A percentile compares a stretch with the other conserved stretches of the same genome.
Evolutionary conservation across 257 asterid species (phyloP).

Genomic region (Solanum etuberosum): DNA sequence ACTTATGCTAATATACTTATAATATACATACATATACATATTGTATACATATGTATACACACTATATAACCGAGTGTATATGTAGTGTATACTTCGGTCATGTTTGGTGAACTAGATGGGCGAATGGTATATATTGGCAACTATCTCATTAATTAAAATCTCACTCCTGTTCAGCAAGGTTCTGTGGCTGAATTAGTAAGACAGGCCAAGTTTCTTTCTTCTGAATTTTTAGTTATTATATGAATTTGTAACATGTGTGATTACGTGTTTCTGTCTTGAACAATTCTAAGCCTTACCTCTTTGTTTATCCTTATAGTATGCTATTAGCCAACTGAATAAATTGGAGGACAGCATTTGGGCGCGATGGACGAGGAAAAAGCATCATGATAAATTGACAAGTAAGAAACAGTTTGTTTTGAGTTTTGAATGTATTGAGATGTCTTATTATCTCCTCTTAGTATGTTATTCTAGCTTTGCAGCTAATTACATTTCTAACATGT

Average conservation of each 20-base stretch:
- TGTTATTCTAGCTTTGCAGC: neutral
- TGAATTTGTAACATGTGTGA: neutral
- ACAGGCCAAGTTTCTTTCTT: neutral
- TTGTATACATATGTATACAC: neutral
- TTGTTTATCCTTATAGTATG: constrained; percentile 47
- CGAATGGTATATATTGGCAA: neutral
- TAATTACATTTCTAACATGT: neutral
- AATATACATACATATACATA: neutral
- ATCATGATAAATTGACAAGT: constrained; percentile 35
- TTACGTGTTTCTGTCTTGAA: neutral
- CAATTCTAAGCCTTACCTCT: constrained; percentile 11
- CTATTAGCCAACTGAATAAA: constrained; percentile 73
- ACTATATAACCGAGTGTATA: neutral
- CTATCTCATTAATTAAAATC: neutral
- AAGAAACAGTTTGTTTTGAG: constrained; percentile 2
- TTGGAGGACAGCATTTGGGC: constrained; percentile 95
- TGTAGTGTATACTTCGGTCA: neutral
- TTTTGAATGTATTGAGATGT: neutral
- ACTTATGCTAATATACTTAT: neutral
- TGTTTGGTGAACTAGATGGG: neutral
- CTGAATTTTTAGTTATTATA: neutral
- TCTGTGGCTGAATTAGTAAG: neutral
- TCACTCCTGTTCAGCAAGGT: neutral
- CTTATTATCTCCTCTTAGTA: neutral
- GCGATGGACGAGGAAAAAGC: constrained; percentile 55